Percentiles rank a stretch among this genome's conserved stretches.
phyloP scores from a whole-genome alignment of 306 rosid species.

The Ormosia semicastrata region DNA sequence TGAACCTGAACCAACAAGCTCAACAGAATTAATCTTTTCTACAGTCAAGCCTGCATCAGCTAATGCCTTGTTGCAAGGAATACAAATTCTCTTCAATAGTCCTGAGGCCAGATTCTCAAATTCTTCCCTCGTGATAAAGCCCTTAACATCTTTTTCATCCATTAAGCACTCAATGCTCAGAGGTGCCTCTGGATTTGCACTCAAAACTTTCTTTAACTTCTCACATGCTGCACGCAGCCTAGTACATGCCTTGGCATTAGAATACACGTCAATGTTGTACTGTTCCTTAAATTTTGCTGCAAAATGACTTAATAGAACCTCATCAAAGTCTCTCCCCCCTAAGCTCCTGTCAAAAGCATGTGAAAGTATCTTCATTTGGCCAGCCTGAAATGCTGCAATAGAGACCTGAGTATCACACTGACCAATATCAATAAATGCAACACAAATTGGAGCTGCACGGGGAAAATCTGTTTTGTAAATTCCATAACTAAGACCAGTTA shows the following conservation, averaged over 20 bases:
- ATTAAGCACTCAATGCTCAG: conserved; percentile 86
- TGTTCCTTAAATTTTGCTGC: conserved; percentile 60
- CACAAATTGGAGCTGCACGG: conserved; percentile 38
- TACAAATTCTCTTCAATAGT: conserved; percentile 61
- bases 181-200: conserved; percentile 87
- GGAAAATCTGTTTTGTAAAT: conserved; percentile 69
- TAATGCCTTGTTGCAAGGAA: conserved; percentile 80
- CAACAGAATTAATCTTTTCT: conserved; percentile 69
- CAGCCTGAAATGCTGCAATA: conserved; percentile 63
- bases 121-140: conserved; percentile 86
- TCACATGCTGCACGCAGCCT: conserved; percentile 80
- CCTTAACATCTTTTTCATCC: conserved; percentile 97
- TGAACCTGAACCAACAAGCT: conserved; percentile 96
- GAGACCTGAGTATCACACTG: conserved; percentile 88
- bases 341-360: conserved; percentile 68
- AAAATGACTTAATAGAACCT: conserved; percentile 72
- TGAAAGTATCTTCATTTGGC: conserved; percentile 66
- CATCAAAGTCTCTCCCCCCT: conserved; percentile 90
- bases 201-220: conserved; percentile 89
- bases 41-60: conserved; percentile 66
- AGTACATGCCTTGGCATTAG: conserved; percentile 66
- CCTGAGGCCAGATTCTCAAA: conserved; percentile 75
- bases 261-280: conserved; percentile 64
- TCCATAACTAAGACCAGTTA: conserved; percentile 86
- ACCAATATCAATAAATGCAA: conserved; percentile 81